Conservation (phyloP, 139 green algal species). For the Chlamydomonas sphaeroides region DNA sequence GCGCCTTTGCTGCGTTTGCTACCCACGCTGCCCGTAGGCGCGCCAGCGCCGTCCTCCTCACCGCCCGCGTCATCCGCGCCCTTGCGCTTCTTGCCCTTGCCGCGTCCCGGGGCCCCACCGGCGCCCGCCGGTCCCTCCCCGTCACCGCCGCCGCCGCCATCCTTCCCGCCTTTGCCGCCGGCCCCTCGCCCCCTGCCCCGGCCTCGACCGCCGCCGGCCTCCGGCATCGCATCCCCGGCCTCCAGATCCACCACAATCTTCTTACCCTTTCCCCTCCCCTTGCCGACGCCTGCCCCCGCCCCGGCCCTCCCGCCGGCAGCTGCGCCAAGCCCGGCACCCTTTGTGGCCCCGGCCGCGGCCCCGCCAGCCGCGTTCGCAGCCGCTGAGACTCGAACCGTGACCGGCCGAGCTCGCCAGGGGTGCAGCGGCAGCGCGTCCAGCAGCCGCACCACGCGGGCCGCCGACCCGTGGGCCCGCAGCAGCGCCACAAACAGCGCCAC, state of each 20-base stretch:
- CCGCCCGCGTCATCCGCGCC: neutral
- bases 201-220: neutral
- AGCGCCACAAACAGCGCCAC: constrained; percentile 77
- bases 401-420: constrained; percentile 17
- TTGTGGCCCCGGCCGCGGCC: too few species aligned
- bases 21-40: too few species aligned
- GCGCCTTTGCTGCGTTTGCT: too few species aligned
- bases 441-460: constrained; percentile 65
- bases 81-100: neutral
- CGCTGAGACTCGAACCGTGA: neutral
- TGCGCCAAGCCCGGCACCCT: neutral
- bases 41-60: neutral
- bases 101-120: too few species aligned
- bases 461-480: constrained; percentile 69
- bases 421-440: constrained; percentile 14
- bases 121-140: neutral
- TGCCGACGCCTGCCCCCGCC: neutral
- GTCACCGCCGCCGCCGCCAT: neutral
- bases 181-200: neutral
- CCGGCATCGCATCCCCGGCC: neutral
- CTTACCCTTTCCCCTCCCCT: neutral
- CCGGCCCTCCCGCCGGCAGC: neutral
- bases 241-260: constrained; percentile 6
- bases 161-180: too few species aligned
- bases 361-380: neutral